Evolutionary conservation across 2,329 filamentous ascomycete genomes (phyloP).

Genomic region (Neurospora sp.): DNA sequence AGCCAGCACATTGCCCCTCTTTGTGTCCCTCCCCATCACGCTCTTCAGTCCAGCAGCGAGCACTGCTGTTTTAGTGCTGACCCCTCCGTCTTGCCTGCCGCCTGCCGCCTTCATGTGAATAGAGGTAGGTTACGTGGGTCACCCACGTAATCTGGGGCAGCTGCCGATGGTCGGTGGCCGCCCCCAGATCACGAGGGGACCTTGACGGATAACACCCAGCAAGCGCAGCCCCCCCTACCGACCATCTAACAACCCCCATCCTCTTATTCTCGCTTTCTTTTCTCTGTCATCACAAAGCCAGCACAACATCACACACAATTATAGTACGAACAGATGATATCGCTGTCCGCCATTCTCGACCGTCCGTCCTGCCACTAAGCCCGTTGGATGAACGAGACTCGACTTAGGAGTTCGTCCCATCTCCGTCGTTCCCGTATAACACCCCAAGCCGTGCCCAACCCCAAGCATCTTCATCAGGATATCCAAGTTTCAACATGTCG

Average conservation of each 20-base stretch:
- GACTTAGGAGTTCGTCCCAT: neutral
- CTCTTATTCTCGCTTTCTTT: neutral
- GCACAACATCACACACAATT: neutral
- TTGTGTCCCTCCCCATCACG: neutral
- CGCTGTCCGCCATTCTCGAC: neutral
- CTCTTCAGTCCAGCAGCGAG: neutral
- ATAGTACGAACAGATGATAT: neutral
- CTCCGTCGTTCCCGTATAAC: neutral
- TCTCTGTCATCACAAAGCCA: neutral
- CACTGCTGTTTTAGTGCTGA: neutral
- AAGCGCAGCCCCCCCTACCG: neutral
- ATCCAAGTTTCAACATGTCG: neutral
- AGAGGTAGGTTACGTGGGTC: neutral
- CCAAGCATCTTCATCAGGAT: neutral
- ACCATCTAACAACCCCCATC: neutral
- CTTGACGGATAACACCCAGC: neutral
- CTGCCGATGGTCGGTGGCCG: neutral
- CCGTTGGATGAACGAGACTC: neutral
- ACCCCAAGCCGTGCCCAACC: neutral
- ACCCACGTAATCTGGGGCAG: neutral
- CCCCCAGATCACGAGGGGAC: neutral
- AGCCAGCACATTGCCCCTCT: neutral
- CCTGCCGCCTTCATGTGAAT: too few relatives aligned
- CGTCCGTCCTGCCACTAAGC: neutral
- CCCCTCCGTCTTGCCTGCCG: neutral